A percentile compares a stretch with the other conserved stretches of the same genome.
These are phyloP conservation scores for Trametes cinnabarina DNA, from an alignment of 768 basidiomycete genomes.

Conservation along the genomic window DNA sequence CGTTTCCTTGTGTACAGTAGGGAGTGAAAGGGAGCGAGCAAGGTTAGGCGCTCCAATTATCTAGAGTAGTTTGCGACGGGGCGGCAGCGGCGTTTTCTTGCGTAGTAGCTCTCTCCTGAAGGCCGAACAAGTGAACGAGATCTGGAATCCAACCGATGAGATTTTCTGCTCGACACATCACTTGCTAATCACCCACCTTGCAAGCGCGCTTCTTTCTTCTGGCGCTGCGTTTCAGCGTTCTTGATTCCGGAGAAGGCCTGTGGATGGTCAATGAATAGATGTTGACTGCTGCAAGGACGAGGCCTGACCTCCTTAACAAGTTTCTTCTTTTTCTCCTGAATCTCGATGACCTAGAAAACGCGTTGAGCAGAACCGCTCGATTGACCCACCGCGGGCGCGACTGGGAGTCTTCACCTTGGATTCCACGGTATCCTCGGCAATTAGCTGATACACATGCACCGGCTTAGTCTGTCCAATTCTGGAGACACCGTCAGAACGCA, in stretches of 20 bases:
- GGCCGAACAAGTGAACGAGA: slow-evolving; percentile 56
- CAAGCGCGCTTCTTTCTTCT: slow-evolving; percentile 77
- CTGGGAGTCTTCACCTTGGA: slow-evolving; percentile 51
- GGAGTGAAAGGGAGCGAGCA: too few species aligned
- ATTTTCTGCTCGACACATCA: background rate
- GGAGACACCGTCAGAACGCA: background rate
- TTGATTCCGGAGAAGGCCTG: slow-evolving; percentile 90
- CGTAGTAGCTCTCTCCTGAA: slow-evolving; percentile 30
- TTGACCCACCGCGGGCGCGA: background rate
- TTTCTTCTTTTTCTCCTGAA: slow-evolving; percentile 81
- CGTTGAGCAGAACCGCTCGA: background rate
- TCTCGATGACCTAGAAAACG: slow-evolving; percentile 62
- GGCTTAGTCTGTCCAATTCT: slow-evolving; percentile 79
- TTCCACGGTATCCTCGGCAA: slow-evolving; percentile 88
- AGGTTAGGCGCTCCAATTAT: slow-evolving; percentile 14
- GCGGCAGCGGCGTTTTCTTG: background rate
- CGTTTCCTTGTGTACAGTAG: slow-evolving; percentile 44
- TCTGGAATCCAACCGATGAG: slow-evolving; percentile 37
- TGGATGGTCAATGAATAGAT: too few species aligned
- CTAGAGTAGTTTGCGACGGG: slow-evolving; percentile 15
- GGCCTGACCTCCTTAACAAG: slow-evolving; percentile 66
- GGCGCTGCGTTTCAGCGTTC: slow-evolving; percentile 67
- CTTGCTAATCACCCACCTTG: slow-evolving; percentile 50
- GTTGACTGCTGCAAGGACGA: background rate
- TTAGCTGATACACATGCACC: slow-evolving; percentile 86